These are phyloP conservation scores for Puccinia brachypodii DNA, from an alignment of 1,284 basidiomycete genomes.

Conservation along the genomic window DNA sequence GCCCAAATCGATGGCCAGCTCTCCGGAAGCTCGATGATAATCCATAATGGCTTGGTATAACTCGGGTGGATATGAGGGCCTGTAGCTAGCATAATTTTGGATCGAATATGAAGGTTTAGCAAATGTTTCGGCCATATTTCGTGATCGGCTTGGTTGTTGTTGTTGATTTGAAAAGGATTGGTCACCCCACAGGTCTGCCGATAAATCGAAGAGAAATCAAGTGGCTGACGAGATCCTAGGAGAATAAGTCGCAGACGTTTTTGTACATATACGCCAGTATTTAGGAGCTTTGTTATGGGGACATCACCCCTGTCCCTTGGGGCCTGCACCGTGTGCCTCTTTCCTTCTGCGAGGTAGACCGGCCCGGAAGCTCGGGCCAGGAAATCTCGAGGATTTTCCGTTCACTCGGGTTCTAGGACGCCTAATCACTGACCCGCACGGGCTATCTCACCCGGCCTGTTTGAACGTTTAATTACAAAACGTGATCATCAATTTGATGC, in stretches of 20 bases:
- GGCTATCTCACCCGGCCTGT: neutral
- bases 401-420: neutral
- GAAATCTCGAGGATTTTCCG: neutral
- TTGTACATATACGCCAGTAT: neutral
- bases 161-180: neutral
- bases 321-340: neutral
- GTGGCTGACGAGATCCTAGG: neutral
- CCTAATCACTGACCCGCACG: neutral
- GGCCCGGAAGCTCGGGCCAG: neutral
- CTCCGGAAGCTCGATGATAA: constrained; percentile 39
- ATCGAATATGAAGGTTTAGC: constrained; percentile 21
- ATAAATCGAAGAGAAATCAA: neutral
- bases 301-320: neutral
- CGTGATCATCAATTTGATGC: neutral
- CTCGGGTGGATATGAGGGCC: constrained; percentile 31
- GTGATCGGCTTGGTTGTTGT: neutral
- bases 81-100: constrained; percentile 29
- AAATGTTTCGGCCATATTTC: constrained; percentile 41
- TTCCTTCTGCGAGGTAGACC: neutral
- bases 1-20: constrained; percentile 39
- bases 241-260: neutral
- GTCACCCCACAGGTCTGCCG: neutral
- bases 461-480: neutral
- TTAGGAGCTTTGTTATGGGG: neutral
- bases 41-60: constrained; percentile 36